Conservation (phyloP, 2,329 filamentous ascomycete genomes). For the Diaporthe humulicola region DNA sequence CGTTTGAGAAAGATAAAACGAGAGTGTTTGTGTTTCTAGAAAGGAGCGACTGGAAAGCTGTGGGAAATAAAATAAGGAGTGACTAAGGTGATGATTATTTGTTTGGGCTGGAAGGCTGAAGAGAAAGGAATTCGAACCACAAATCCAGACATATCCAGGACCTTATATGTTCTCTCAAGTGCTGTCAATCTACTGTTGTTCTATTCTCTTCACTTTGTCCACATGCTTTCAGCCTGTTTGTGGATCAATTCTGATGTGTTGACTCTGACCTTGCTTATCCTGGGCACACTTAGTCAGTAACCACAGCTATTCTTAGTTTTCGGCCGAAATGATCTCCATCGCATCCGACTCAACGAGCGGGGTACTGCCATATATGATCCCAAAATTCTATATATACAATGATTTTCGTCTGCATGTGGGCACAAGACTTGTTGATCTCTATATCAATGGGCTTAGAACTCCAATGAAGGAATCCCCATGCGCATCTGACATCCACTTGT, state of each 20-base stretch:
- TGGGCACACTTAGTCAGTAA: not conserved
- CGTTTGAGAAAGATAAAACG: not conserved
- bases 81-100: not conserved
- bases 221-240: not conserved
- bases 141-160: not conserved
- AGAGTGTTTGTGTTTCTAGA: not conserved
- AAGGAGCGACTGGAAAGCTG: not conserved
- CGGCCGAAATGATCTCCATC: slow-evolving; percentile 14
- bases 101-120: not conserved
- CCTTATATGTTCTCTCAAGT: not conserved
- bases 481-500: not conserved
- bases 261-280: not conserved
- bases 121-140: not conserved
- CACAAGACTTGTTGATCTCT: not conserved
- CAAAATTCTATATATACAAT: not conserved
- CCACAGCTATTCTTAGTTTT: slow-evolving; percentile 1
- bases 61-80: not conserved
- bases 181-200: not conserved
- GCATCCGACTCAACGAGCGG: not conserved
- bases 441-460: not conserved
- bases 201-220: not conserved
- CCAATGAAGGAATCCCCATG: not conserved
- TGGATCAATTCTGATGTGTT: not conserved
- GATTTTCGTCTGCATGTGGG: not conserved
- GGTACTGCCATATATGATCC: not conserved